Percentiles rank a stretch among this genome's conserved stretches.
phyloP scores from a whole-genome alignment of 1,139 yeast genomes.

The Citeromyces hawaiiensis region DNA sequence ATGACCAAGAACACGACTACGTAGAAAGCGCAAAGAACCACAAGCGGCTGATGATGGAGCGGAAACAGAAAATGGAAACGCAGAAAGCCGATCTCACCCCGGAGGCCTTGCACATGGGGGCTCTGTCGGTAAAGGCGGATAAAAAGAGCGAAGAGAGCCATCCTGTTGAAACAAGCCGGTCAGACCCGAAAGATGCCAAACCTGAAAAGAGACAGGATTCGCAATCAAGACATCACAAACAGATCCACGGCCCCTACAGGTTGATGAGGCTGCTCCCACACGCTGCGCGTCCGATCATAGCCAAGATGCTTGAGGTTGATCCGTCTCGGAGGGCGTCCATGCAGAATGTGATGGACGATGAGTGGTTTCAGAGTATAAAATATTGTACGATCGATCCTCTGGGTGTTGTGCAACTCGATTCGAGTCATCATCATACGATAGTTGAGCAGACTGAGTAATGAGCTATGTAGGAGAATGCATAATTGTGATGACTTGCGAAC shows the following conservation, averaged over 20 bases:
- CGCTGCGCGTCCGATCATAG: slow-evolving; percentile 78
- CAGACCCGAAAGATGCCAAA: slow-evolving; percentile 6
- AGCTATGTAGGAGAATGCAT: too few relatives aligned
- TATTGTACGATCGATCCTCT: slow-evolving; percentile 29
- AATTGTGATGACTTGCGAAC: too few relatives aligned
- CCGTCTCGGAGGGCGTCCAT: slow-evolving; percentile 62
- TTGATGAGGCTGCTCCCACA: slow-evolving; percentile 82
- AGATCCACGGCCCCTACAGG: slow-evolving; percentile 72
- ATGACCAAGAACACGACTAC: slow-evolving; percentile 27
- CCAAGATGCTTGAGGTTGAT: slow-evolving; percentile 62
- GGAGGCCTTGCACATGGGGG: background rate
- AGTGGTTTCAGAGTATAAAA: slow-evolving; percentile 60
- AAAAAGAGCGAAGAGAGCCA: background rate
- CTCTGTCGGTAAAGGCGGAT: background rate
- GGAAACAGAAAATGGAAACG: slow-evolving; percentile 19
- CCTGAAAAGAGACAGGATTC: slow-evolving; percentile 18
- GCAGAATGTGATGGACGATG: slow-evolving; percentile 61
- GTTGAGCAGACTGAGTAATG: slow-evolving; percentile 10
- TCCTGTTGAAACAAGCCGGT: background rate
- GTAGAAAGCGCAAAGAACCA: slow-evolving; percentile 33
- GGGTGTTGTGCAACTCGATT: slow-evolving; percentile 29
- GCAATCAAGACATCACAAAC: slow-evolving; percentile 13
- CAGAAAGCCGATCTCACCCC: slow-evolving; percentile 8
- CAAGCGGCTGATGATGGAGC: slow-evolving; percentile 23
- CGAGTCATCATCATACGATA: slow-evolving; percentile 44